Conservation (phyloP, 2,329 filamentous ascomycete genomes). For the Pestalotiopsis sp. region DNA sequence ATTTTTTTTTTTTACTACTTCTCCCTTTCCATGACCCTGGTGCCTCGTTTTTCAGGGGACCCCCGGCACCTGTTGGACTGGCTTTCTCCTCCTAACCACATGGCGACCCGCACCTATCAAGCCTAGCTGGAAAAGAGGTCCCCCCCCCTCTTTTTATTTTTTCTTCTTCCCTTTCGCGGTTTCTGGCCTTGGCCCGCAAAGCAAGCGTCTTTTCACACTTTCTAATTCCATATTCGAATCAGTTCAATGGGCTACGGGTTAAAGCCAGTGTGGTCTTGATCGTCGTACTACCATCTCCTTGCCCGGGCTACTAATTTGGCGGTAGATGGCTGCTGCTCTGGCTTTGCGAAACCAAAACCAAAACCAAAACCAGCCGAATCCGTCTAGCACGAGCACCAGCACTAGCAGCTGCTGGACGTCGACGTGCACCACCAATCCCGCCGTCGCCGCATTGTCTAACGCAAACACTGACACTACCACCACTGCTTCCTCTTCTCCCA, state of each 20-base stretch:
- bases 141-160: constrained; percentile 11
- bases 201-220: constrained; percentile 10
- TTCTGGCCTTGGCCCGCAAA: background rate
- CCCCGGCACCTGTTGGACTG: constrained; percentile 6
- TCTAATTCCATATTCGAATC: constrained; percentile 18
- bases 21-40: constrained; percentile 2
- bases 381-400: constrained; percentile 11
- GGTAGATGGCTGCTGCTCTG: constrained; percentile 20
- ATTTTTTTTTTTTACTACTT: too few species aligned
- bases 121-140: constrained; percentile 3
- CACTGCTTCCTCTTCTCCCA: background rate
- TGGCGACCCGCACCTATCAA: constrained; percentile 15
- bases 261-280: background rate
- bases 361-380: constrained; percentile 11
- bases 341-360: constrained; percentile 6
- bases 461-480: constrained; percentile 3
- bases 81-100: constrained; percentile 13
- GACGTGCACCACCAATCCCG: background rate
- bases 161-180: background rate
- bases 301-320: constrained; percentile 9
- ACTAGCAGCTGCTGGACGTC: background rate
- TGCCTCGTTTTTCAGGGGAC: constrained; percentile 1
- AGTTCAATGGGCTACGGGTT: constrained; percentile 14
- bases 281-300: constrained; percentile 9
- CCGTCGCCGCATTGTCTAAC: constrained; percentile 10